Base-by-base conservation (phyloP, 148 eudicot species). In the Silene latifolia region DNA sequence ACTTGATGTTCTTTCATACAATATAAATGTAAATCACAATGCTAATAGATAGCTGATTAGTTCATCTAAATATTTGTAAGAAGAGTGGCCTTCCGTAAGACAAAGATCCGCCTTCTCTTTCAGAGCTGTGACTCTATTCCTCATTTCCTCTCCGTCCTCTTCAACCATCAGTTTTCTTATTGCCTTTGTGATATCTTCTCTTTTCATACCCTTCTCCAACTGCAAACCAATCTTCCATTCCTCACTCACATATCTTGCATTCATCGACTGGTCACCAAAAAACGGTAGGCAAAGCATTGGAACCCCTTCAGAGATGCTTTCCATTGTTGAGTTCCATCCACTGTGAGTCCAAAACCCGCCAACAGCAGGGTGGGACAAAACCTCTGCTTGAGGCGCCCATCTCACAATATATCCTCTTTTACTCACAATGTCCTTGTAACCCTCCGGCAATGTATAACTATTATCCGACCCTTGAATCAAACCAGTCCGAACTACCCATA, bases 271-370 rank as follows among this genome's bases (percentile, higher is more conserved):
- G 67, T 87, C 88, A 63, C 72, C 80, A 19, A 83, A 83, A 77
- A 60, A 67, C 63, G 88, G 88, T n/a, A 77, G 44, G 69, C 86
- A 87, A 15, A 87, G 74, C 90, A 87, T 87, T 0, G 88, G 85
- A 24, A 87, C 87, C 65, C 90, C 90, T 78, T 83, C 86, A 69
- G 79, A 83, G 19, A 87, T 79, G n/a, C 90, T 85, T 68, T 87
- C 88, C 39, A 85, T 46, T 0, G 90, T 87, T 46, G 90, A 87
- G 81, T 87, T 87, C 90, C 88, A 87, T 17, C 90, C 90, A 67
- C 78, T 77, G 39, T 87, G 90, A 29, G 88, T 87, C 85, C 86
- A 83, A 63, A 87, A 87, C 4, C 81, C 88, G 24, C 90, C 90
- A 10, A 81, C 48, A 9, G 90, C 70, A 3, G 61, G 70, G 74